Conservation (phyloP, 768 basidiomycete species). For the Auriscalpium vulgare region DNA sequence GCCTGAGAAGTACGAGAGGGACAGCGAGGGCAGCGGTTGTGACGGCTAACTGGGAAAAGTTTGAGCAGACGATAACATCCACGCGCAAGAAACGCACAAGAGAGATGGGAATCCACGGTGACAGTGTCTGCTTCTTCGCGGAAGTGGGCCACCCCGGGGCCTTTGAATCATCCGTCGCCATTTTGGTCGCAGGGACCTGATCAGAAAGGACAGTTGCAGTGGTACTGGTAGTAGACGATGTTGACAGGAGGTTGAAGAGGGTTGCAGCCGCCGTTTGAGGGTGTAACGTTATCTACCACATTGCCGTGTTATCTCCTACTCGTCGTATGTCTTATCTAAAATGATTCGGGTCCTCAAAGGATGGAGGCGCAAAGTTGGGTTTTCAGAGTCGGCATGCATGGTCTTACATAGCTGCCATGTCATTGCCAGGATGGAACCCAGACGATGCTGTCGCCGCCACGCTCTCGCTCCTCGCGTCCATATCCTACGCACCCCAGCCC, state of each 20-base stretch:
- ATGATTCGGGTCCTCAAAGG: too few relatives aligned
- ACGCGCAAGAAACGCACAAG: conserved; percentile 1
- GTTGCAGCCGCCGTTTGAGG: too few relatives aligned
- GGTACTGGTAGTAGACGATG: too few relatives aligned
- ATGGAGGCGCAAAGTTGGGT: too few relatives aligned
- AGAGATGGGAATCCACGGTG: conserved; percentile 9
- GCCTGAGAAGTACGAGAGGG: conserved; percentile 23
- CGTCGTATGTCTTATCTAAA: too few relatives aligned
- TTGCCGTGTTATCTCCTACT: too few relatives aligned
- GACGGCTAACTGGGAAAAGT: conserved; percentile 19
- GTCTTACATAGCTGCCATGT: too few relatives aligned
- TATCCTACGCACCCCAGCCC: conserved; percentile 43
- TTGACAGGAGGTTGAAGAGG: too few relatives aligned
- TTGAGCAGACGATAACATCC: not conserved
- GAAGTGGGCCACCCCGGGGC: not conserved
- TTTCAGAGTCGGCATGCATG: too few relatives aligned
- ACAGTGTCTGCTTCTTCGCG: not conserved
- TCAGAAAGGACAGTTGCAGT: too few relatives aligned
- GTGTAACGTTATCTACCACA: too few relatives aligned
- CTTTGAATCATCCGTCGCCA: conserved; percentile 8
- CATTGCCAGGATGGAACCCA: too few relatives aligned
- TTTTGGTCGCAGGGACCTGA: not conserved
- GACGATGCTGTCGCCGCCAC: conserved; percentile 31
- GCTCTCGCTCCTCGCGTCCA: conserved; percentile 34
- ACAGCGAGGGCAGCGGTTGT: conserved; percentile 24